Conservation (phyloP, 495 filamentous ascomycete species). For the Mytilinidion resinicola region DNA sequence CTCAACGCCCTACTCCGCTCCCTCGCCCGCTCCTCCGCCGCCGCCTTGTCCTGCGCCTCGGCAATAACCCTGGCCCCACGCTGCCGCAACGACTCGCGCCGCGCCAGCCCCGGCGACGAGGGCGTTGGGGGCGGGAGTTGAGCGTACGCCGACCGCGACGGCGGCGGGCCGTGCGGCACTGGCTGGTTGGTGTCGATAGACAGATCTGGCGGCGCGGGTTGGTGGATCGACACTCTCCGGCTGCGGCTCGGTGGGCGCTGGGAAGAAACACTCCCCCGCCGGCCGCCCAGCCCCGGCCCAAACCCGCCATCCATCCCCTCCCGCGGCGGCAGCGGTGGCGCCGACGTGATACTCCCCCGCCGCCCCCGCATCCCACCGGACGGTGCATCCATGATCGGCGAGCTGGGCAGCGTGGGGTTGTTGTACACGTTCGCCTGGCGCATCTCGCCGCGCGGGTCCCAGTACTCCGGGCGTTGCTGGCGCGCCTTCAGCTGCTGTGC, state of each 20-base stretch:
- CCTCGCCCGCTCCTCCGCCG: background rate
- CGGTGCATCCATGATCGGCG: too few relatives aligned
- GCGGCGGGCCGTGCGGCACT: background rate
- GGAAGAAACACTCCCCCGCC: too few relatives aligned
- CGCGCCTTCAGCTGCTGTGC: background rate
- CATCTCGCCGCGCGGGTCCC: background rate
- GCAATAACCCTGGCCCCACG: background rate
- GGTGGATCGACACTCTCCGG: background rate
- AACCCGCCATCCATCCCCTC: background rate
- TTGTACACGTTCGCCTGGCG: too few relatives aligned
- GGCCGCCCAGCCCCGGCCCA: background rate
- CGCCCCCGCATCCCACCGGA: background rate
- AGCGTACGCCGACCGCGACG: background rate
- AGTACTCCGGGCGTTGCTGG: background rate
- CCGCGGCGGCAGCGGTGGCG: background rate
- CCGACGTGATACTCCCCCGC: background rate
- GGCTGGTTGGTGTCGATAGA: background rate
- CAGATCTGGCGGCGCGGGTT: background rate
- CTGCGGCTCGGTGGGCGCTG: background rate
- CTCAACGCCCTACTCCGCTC: background rate
- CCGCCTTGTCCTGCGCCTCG: background rate
- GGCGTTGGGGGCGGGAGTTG: background rate
- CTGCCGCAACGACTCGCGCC: background rate
- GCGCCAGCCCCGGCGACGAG: background rate
- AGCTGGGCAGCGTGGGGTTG: too few relatives aligned